Evolutionary conservation across 1,284 basidiomycete genomes (phyloP).

Genomic region (Golubevia sp.): DNA sequence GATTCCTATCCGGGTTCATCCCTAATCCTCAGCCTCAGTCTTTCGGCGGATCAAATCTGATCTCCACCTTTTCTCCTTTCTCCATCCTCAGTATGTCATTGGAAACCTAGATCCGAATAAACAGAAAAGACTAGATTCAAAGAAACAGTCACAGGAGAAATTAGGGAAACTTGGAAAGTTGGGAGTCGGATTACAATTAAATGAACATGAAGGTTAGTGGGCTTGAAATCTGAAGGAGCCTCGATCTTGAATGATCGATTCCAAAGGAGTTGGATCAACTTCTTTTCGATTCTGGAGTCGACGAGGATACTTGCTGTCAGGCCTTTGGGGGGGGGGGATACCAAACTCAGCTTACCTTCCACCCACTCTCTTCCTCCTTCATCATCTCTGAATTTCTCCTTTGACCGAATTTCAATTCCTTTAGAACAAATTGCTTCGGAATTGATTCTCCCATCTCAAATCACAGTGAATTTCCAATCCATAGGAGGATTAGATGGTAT

Average conservation of each 20-base stretch:
- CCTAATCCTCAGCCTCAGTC: not conserved
- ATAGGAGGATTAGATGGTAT: constrained; percentile 96
- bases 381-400: not conserved
- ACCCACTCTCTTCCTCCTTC: not conserved
- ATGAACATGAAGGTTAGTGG: constrained; percentile 48
- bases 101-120: constrained; percentile 50
- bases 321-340: no score
- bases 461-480: constrained; percentile 66
- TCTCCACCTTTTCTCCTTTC: not conserved
- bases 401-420: not conserved
- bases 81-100: constrained; percentile 33
- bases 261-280: no score
- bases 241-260: no score
- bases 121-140: constrained; percentile 53
- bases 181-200: constrained; percentile 36
- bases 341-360: not conserved
- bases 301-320: no score
- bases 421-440: constrained; percentile 67
- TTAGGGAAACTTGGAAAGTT: constrained; percentile 50
- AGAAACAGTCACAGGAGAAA: constrained; percentile 54
- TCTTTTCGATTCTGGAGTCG: no score
- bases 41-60: no score
- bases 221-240: no score
- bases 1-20: not conserved
- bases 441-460: constrained; percentile 65